Conservation (phyloP, 257 asterid genomes). For the Paraleonurus japonicus region DNA sequence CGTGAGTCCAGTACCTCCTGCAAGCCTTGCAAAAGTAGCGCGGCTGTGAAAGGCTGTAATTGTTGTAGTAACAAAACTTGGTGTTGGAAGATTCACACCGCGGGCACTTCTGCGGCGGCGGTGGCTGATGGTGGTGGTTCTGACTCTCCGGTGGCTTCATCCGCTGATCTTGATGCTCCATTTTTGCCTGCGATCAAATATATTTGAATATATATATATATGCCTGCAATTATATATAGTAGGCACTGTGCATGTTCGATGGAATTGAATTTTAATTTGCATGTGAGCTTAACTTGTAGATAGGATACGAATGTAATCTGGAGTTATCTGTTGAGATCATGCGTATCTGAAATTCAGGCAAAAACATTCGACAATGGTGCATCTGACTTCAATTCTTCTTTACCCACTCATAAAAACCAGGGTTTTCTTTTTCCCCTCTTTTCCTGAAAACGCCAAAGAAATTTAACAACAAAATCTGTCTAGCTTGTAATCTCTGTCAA, state of each 20-base stretch:
- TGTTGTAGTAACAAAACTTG: conserved; percentile 58
- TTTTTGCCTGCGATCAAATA: neutral
- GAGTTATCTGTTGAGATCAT: conserved; percentile 35
- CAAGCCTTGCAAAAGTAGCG: conserved; percentile 56
- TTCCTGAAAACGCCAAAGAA: conserved; percentile 25
- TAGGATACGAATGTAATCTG: conserved; percentile 34
- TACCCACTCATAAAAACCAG: conserved; percentile 23
- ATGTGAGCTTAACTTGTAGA: conserved; percentile 22
- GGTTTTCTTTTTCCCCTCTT: neutral
- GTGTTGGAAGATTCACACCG: conserved; percentile 54
- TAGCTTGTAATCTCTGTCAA: conserved; percentile 26
- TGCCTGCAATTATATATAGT: neutral
- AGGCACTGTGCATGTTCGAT: no score
- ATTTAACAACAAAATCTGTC: conserved; percentile 25
- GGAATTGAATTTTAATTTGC: conserved; percentile 24
- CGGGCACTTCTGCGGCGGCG: conserved; percentile 50
- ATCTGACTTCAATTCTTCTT: conserved; percentile 31
- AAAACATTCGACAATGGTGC: conserved; percentile 19
- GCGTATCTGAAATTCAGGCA: conserved; percentile 20
- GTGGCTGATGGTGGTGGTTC: conserved; percentile 30
- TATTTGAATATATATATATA: no score
- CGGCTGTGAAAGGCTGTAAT: conserved; percentile 59
- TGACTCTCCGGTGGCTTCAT: conserved; percentile 27
- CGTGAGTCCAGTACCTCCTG: conserved; percentile 55
- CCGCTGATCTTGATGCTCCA: conserved; percentile 39